A percentile compares a stretch with the other conserved stretches of the same genome.
These are phyloP conservation scores for Erythrophleum fordii DNA, from an alignment of 306 rosid genomes.

Conservation along the genomic window DNA sequence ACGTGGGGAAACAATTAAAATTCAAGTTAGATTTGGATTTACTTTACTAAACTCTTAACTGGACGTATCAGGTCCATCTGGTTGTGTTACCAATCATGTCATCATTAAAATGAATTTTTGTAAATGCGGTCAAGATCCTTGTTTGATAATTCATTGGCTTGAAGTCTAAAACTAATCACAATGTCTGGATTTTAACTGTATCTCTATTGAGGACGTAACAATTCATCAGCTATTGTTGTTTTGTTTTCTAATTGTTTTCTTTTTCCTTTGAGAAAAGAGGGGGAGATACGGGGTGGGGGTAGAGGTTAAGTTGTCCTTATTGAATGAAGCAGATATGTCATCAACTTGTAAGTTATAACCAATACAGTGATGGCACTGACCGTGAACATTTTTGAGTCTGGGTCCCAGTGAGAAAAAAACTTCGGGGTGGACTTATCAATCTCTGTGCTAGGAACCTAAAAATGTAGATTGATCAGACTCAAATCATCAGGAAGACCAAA, in stretches of 20 bases:
- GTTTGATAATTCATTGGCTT: background rate
- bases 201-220: background rate
- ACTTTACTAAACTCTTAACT: background rate
- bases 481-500: background rate
- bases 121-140: background rate
- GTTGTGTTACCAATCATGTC: background rate
- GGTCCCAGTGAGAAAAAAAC: constrained; percentile 98
- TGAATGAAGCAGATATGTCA: constrained; percentile 5
- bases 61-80: background rate
- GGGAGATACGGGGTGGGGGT: background rate
- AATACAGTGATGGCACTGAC: constrained; percentile 51
- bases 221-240: background rate
- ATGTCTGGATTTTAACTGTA: background rate
- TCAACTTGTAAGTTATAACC: constrained; percentile 12
- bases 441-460: constrained; percentile 94
- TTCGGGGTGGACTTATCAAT: constrained; percentile 90
- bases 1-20: background rate
- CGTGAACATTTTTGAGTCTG: constrained; percentile 97
- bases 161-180: background rate
- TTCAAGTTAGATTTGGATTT: background rate
- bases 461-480: constrained; percentile 25
- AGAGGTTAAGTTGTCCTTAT: background rate
- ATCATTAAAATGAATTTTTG: background rate
- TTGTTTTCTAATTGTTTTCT: background rate
- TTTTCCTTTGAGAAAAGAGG: background rate